These are phyloP conservation scores for Coix lacrymajobi DNA, from an alignment of 176 grass and related monocot species.

Conservation along the genomic window DNA sequence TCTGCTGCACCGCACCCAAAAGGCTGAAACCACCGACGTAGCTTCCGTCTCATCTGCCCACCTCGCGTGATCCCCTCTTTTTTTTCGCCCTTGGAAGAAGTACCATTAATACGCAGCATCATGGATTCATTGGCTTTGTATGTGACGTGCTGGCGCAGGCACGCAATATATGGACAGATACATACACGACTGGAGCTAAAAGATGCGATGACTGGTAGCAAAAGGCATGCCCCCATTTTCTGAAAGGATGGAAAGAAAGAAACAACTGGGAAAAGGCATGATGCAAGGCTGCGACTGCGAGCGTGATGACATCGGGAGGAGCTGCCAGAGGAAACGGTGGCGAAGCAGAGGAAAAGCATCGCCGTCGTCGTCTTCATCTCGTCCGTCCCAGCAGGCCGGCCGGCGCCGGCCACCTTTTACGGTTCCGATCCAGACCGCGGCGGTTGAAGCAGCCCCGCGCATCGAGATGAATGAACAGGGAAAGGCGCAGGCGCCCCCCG, in stretches of 20 bases:
- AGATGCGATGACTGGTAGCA: not conserved
- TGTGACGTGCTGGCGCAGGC: not conserved
- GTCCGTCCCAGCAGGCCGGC: no score
- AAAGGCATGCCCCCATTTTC: not conserved
- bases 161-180: not conserved
- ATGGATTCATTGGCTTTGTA: conserved; percentile 11
- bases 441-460: not conserved
- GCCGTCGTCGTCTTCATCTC: not conserved
- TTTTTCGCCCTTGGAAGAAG: no score
- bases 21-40: conserved; percentile 22
- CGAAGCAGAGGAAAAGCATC: not conserved
- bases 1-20: not conserved
- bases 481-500: conserved; percentile 1
- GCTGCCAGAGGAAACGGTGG: not conserved
- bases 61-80: accelerated
- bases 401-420: no score
- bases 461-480: not conserved
- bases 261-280: not conserved
- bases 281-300: not conserved
- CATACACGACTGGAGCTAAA: not conserved
- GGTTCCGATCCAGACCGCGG: not conserved
- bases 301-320: not conserved
- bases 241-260: not conserved
- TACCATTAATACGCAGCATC: not conserved
- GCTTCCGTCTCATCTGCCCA: conserved; percentile 15